These are phyloP conservation scores for Curvularia sp. DNA, from an alignment of 2,329 filamentous ascomycete species.

Conservation along the genomic window DNA sequence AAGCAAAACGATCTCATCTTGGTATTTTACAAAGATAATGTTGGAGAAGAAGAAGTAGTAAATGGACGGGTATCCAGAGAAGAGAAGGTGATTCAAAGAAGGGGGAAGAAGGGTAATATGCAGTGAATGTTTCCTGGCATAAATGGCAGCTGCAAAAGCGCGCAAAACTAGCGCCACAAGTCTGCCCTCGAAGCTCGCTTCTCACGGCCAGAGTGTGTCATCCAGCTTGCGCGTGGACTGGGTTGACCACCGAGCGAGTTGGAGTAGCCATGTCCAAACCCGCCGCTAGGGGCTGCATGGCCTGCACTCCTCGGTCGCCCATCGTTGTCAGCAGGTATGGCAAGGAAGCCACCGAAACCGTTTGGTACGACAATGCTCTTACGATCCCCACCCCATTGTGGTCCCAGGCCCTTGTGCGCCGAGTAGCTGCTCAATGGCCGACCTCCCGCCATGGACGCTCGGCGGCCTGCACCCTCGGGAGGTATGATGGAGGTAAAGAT, in stretches of 20 bases:
- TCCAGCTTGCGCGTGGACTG: constrained; percentile 39
- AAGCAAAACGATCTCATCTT: constrained; percentile 6
- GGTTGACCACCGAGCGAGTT: constrained; percentile 34
- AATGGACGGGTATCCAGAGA: constrained; percentile 27
- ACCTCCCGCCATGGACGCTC: constrained; percentile 50
- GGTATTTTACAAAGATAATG: constrained; percentile 18
- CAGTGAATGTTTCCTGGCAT: background rate
- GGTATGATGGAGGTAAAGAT: constrained; percentile 69
- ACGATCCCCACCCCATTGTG: constrained; percentile 66
- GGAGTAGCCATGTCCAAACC: constrained; percentile 36
- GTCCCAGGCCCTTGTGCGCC: constrained; percentile 57
- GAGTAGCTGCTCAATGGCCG: constrained; percentile 56
- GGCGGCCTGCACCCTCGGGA: constrained; percentile 52
- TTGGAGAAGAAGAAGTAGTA: constrained; percentile 5
- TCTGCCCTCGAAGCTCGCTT: constrained; percentile 46
- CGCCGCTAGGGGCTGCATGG: constrained; percentile 30
- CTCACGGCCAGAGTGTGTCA: constrained; percentile 42
- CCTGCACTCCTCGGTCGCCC: constrained; percentile 48
- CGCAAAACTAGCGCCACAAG: constrained; percentile 41
- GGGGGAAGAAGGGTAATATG: background rate
- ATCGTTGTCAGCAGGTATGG: constrained; percentile 59
- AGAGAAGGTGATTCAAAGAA: constrained; percentile 5
- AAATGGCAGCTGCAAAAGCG: background rate
- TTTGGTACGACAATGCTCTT: constrained; percentile 71
- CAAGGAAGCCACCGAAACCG: constrained; percentile 70